Evolutionary conservation across 768 basidiomycete species (phyloP), one percentile per base, ranked within the genome.

Genomic region (Crepidotus variabilis): DNA sequence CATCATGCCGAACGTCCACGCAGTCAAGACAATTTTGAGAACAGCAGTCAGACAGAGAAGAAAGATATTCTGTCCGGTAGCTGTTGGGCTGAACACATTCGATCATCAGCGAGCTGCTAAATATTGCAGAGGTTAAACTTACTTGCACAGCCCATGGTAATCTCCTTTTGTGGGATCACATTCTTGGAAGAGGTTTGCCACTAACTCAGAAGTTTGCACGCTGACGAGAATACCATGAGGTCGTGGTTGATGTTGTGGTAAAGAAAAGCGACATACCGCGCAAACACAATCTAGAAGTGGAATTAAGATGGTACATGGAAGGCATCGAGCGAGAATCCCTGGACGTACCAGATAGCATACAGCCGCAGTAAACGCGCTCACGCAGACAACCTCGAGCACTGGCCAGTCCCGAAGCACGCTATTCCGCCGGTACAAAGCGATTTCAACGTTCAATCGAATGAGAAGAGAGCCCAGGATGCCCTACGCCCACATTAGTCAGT

Each of bases 131-230:
- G 28, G 8, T 28, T 34, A 36, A 13, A 69, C 86, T 61, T 63
- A 88, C 88, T 89, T 88, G 86, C 92, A 95, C 32, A 94, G 75
- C 2, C 87, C 88, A 61, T 87, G 87, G 59, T 83, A 86, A 63
- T 87, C 84, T 6, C 79, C 78, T 63, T 82, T 86, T 4, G 71
- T 71, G 8, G 85, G 71, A 64, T 88, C 85, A 65, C 93, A 95
- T 69, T 94, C 92, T 60, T 86, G 84, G 69, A 94, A 89, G 11
- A 94, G 80, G 62, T 88, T 88, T 9, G 88, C 83, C 6, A 94
- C 92, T 20, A 94, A 76, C 66, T 93, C 90, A 0, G 90, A 92
- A 1, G 86, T 77, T 65, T 87, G 87, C 5, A 85, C 88, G 48
- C 87, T 85, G 55, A 6, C 22, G 43, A 32, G 52, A 18, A 33